A percentile compares a stretch with the other conserved stretches of the same genome.
These are phyloP conservation scores for Aspergillus aculeatinus DNA, from an alignment of 2,329 filamentous ascomycete species.

Conservation along the genomic window DNA sequence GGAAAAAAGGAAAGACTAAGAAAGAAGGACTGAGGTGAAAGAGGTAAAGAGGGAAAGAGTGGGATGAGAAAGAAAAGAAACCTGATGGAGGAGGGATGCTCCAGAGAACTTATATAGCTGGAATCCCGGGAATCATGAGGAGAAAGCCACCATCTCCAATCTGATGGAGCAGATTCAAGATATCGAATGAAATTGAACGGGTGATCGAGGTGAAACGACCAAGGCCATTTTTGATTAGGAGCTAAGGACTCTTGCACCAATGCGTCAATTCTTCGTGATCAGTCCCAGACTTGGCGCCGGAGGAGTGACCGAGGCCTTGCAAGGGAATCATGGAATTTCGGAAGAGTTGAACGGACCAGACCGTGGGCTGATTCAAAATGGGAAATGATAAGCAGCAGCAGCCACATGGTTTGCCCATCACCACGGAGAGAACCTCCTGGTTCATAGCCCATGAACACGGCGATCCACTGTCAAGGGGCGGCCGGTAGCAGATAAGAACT, in stretches of 20 bases:
- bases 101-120: not conserved
- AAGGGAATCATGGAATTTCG: not conserved
- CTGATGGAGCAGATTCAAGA: not conserved
- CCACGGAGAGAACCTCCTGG: not conserved
- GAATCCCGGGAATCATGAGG: not conserved
- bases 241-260: not conserved
- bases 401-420: slow-evolving; percentile 5
- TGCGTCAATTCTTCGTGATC: slow-evolving; percentile 1
- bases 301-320: slow-evolving; percentile 1
- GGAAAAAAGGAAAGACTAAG: slow-evolving; percentile 1
- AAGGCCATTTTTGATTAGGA: slow-evolving; percentile 5
- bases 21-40: slow-evolving; percentile 6
- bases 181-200: slow-evolving; percentile 4
- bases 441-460: not conserved
- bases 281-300: not conserved
- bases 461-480: not conserved
- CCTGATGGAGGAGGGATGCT: not conserved
- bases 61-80: not conserved
- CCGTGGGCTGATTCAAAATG: not conserved
- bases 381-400: not conserved
- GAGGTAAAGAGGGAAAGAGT: slow-evolving; percentile 4
- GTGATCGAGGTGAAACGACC: slow-evolving; percentile 3
- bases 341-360: not conserved
- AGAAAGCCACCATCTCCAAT: not conserved
- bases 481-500: not conserved